Conservation (phyloP, 2,329 filamentous ascomycete species). For the Pyrenophora teres region DNA sequence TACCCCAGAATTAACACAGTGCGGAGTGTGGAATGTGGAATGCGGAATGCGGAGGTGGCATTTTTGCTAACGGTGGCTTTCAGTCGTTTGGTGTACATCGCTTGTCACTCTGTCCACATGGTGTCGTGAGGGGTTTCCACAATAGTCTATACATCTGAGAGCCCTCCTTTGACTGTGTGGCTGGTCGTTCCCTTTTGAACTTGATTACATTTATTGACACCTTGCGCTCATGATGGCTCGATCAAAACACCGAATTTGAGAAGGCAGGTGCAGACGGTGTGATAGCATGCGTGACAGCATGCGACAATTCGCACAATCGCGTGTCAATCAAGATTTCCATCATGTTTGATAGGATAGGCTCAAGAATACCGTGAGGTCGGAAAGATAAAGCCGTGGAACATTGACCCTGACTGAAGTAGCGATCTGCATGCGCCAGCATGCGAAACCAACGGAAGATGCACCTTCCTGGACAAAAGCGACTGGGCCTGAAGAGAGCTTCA, state of each 20-base stretch:
- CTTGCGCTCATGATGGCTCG: neutral
- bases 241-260: neutral
- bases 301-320: neutral
- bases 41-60: conserved; percentile 30
- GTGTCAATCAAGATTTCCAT: neutral
- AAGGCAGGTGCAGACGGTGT: neutral
- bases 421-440: conserved; percentile 1
- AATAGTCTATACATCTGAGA: neutral
- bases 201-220: no score
- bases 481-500: no score
- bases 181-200: no score
- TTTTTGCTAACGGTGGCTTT: neutral
- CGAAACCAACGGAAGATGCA: neutral
- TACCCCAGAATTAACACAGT: conserved; percentile 20
- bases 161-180: neutral
- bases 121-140: neutral
- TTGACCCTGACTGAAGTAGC: conserved; percentile 1
- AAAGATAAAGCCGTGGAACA: conserved; percentile 25
- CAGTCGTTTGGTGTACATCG: neutral
- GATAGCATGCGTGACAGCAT: neutral
- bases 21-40: conserved; percentile 28
- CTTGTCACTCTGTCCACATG: conserved; percentile 1
- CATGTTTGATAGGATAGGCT: neutral
- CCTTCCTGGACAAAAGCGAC: no score
- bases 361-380: conserved; percentile 6